Evolutionary conservation across 2,329 filamentous ascomycete genomes (phyloP), one percentile per base, ranked within the genome.

Genomic region (Dissoconium aciculare): DNA sequence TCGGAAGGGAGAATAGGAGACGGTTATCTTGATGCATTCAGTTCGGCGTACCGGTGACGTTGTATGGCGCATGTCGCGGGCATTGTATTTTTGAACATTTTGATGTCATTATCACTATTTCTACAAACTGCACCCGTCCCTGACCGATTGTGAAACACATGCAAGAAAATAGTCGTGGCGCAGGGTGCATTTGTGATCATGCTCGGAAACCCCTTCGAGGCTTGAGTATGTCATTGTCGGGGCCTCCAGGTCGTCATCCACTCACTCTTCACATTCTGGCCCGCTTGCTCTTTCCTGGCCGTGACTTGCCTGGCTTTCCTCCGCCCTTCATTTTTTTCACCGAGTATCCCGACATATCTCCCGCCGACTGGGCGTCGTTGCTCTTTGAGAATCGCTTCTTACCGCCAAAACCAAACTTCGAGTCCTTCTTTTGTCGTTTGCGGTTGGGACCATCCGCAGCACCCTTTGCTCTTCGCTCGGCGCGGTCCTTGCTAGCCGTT

Each of bases 301-400:
- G 41, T 19, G 43, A 41, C 33, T 49, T 47, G 17, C 47, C 44
- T 28, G 42, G 41, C 31, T 49, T 50, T n/a, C 43, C 42, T 33
- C 43, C 50, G 26, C 55, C 66, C 67, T 92, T 93, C 82, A 93
- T 93, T 60, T 74, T 79, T 65, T 77, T 83, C 21, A 67, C 68
- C 32, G 77, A 84, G 62, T 91, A 95, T 1, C 71, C 73, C 39
- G 72, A 72, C 44, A 91, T 60, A 55, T 98, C 89, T 38, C 72
- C 77, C 27, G 75, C 84, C 42, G 81, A 91, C 39, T 69, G 53
- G 28, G 85, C 84, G 57, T 94, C 85, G 44, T 83, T 83, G 38
- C 84, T 93, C 71, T 98, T 98, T 34, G 68, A 60, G 54, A 84
- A 75, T 33, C 78, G 69, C 69, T 98, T 98, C 73, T 93, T 94